phyloP scores from a whole-genome alignment of 2,329 filamentous ascomycete genomes.

The Fusarium anthophilum region DNA sequence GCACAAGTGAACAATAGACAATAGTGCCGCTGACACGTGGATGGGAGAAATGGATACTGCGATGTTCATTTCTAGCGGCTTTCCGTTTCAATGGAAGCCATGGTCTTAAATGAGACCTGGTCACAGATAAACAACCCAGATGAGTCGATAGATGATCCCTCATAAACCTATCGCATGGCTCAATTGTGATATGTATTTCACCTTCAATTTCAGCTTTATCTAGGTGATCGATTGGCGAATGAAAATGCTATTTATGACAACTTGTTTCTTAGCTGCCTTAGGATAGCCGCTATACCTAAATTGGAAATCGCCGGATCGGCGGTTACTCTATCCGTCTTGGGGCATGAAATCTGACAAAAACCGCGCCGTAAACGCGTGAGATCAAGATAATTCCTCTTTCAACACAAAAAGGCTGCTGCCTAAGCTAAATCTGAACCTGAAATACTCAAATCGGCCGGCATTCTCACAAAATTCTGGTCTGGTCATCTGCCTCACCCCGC shows the following conservation, averaged over 20 bases:
- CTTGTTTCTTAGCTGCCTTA: not conserved
- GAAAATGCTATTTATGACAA: too few relatives aligned
- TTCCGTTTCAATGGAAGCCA: not conserved
- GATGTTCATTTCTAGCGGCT: not conserved
- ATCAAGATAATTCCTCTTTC: not conserved
- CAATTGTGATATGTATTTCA: rapidly evolving
- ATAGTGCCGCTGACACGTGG: rapidly evolving
- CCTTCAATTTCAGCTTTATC: not conserved
- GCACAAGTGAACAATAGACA: not conserved
- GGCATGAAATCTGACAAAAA: not conserved
- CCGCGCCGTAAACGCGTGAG: not conserved
- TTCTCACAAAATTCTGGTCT: too few relatives aligned
- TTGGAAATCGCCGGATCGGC: not conserved
- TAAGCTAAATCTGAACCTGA: not conserved
- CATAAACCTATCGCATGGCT: rapidly evolving
- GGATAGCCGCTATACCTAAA: not conserved
- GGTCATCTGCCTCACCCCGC: not conserved
- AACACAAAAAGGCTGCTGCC: not conserved
- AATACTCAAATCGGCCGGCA: not conserved
- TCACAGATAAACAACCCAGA: not conserved
- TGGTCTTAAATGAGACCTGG: not conserved
- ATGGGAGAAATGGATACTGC: rapidly evolving
- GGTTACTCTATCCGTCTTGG: not conserved
- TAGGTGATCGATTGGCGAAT: too few relatives aligned
- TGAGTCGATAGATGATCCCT: rapidly evolving